Evolutionary conservation across 1,284 basidiomycete species (phyloP).

Genomic region (Xerocomus nothofagi): DNA sequence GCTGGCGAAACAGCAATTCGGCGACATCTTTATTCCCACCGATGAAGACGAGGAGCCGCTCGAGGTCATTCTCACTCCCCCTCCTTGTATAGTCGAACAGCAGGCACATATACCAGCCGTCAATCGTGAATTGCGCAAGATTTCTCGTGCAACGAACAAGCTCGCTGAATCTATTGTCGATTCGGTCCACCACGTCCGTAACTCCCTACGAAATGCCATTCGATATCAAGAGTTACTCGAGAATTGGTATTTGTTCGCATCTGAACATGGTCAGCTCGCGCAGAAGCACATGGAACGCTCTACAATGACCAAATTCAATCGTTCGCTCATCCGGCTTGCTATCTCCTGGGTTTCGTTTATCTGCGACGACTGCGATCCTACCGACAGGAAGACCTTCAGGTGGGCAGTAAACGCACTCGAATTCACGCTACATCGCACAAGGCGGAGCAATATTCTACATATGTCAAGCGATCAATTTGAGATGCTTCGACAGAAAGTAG

Average conservation of each 20-base stretch:
- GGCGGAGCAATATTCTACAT: constrained; percentile 89
- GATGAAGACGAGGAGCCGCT: constrained; percentile 61
- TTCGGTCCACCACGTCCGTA: constrained; percentile 82
- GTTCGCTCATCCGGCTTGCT: constrained; percentile 81
- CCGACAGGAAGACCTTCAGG: constrained; percentile 95
- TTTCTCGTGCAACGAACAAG: constrained; percentile 84
- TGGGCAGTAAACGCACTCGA: constrained; percentile 98
- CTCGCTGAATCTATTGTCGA: constrained; percentile 93
- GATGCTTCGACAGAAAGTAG: constrained; percentile 88
- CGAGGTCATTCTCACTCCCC: constrained; percentile 44
- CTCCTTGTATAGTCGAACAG: constrained; percentile 73
- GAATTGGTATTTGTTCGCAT: constrained; percentile 97
- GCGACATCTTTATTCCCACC: constrained; percentile 59
- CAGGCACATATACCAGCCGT: constrained; percentile 92
- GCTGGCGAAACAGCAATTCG: constrained; percentile 79
- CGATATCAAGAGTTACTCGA: constrained; percentile 88
- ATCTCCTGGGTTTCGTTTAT: constrained; percentile 99
- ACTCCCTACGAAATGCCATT: constrained; percentile 58
- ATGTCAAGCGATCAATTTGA: constrained; percentile 89
- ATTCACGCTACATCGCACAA: constrained; percentile 89
- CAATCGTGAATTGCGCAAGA: constrained; percentile 89
- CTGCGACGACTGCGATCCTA: constrained; percentile 96
- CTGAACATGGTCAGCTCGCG: constrained; percentile 88
- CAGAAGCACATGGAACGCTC: constrained; percentile 83
- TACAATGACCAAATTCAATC: constrained; percentile 75